These are phyloP conservation scores for Hevea brasiliensis DNA, from an alignment of 345 rosid genomes.

Conservation along the genomic window DNA sequence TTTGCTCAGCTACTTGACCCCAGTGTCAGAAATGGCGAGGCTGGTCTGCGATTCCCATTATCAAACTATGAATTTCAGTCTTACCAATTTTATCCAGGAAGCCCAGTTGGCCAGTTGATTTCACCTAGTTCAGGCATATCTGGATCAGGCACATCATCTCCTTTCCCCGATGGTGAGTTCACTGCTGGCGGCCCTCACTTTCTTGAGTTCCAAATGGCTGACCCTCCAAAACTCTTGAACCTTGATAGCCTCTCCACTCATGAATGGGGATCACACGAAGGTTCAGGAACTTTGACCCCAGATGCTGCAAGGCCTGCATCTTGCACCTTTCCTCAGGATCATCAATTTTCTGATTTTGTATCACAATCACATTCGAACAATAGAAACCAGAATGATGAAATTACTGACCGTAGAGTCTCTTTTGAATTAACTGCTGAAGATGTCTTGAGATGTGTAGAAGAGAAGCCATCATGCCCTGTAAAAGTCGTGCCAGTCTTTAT, in stretches of 20 bases:
- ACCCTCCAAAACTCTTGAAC: conserved; percentile 65
- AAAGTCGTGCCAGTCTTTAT: conserved; percentile 26
- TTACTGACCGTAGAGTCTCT: conserved; percentile 47
- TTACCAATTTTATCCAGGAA: conserved; percentile 87
- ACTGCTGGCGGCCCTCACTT: conserved; percentile 38
- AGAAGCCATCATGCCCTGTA: conserved; percentile 43
- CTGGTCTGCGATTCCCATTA: conserved; percentile 45
- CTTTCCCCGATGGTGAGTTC: conserved; percentile 73
- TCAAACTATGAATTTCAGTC: conserved; percentile 70
- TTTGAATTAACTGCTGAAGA: conserved; percentile 58
- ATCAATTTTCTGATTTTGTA: conserved; percentile 31
- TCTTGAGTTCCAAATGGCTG: conserved; percentile 56
- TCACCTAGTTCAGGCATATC: conserved; percentile 93
- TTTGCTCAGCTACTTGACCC: conserved; percentile 81
- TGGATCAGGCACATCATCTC: conserved; percentile 88
- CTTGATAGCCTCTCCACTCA: conserved; percentile 46
- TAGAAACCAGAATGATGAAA: conserved; percentile 26
- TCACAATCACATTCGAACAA: conserved; percentile 22
- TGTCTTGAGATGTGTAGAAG: conserved; percentile 45
- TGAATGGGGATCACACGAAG: conserved; percentile 44
- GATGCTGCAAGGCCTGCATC: conserved; percentile 45
- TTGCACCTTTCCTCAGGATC: conserved; percentile 32
- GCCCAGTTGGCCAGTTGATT: conserved; percentile 85
- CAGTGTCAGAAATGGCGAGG: conserved; percentile 36
- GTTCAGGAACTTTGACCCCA: conserved; percentile 55